These are phyloP conservation scores for Aphanomyces stellatus DNA, from an alignment of 352 stramenopile species.

Conservation along the genomic window DNA sequence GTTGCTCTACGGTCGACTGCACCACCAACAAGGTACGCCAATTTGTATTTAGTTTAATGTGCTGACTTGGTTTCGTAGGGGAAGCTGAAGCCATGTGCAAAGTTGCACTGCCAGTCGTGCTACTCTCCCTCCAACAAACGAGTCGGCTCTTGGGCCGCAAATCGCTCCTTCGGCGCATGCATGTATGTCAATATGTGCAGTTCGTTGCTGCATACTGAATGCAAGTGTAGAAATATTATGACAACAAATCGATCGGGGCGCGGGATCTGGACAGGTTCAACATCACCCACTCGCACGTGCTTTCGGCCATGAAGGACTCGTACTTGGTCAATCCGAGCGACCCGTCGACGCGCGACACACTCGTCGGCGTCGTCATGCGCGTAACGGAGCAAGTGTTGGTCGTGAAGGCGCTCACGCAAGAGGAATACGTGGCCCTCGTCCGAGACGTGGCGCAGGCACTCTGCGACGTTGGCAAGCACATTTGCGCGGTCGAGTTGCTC, in stretches of 20 bases:
- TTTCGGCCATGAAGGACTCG: conserved; percentile 49
- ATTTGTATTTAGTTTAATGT: neutral
- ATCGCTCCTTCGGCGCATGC: conserved; percentile 1
- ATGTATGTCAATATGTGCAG: too few species aligned
- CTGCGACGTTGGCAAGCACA: conserved; percentile 71
- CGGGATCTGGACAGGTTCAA: neutral
- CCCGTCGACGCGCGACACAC: conserved; percentile 55
- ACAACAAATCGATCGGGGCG: conserved; percentile 7
- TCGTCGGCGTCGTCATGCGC: conserved; percentile 80
- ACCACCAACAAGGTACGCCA: conserved; percentile 19
- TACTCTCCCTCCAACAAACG: conserved; percentile 63
- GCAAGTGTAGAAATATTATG: conserved; percentile 8
- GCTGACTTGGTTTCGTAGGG: conserved; percentile 33
- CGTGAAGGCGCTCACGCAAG: conserved; percentile 53
- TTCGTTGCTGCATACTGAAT: too few species aligned
- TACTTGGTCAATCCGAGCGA: conserved; percentile 79
- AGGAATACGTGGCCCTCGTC: conserved; percentile 68
- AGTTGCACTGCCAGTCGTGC: conserved; percentile 74
- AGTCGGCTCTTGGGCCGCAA: neutral
- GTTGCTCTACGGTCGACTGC: conserved; percentile 70
- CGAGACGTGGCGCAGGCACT: conserved; percentile 74
- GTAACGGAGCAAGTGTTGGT: conserved; percentile 78
- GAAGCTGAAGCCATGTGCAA: conserved; percentile 71
- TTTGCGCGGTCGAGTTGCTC: conserved; percentile 73
- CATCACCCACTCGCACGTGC: conserved; percentile 3